Evolutionary conservation across 805 yeast genomes (phyloP), one percentile per base, ranked within the genome.

Genomic region (Wickerhamomyces canadensis): DNA sequence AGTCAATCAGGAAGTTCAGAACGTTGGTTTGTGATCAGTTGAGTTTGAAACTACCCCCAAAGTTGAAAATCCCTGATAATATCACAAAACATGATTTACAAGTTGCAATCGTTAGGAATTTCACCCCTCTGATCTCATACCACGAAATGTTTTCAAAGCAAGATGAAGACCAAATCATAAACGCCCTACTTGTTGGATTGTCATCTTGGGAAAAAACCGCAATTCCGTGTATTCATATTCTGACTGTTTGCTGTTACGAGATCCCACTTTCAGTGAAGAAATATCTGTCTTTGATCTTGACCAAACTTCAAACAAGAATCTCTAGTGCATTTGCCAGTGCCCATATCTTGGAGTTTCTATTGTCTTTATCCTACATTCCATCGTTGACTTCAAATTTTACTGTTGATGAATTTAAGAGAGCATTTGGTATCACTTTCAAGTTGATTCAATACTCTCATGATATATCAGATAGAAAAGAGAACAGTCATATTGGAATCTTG

Each of bases 391-490:
- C 85, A 1, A 80, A 80, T 49, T 81, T 86, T 53, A 82, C 84
- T 4, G 68, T 71, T 15, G 93, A 84, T 34, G 95, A 87, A 48
- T 82, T 71, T 55, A 81, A 79, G 49, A 67, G 88, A 33, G 85
- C 86, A 3, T 84, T 87, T 63, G 95, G 84, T 2, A 83, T 87
- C 54, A 81, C 88, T 1, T 84, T 87, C 63, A 80, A 80, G 48
- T 81, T 79, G 48, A 81, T 86, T 37, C 85, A 84, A 51, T 80
- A 78, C 51, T 76, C 86, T 2, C 67, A 72, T 35, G 88, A 83
- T 47, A 45, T 61, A 19, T 39, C 49, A n/a, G 43, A 47, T 24
- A 24, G 36, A 3, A 51, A 49, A 29, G 50, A 50, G 33, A 47
- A 49, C 52, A 58, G 38, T 46, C 62, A 44, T 46, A 57, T 34